Percentiles rank a stretch among this genome's conserved stretches.
These are phyloP conservation scores for Pulveroboletus frians DNA, from an alignment of 768 basidiomycete genomes.

Conservation along the genomic window DNA sequence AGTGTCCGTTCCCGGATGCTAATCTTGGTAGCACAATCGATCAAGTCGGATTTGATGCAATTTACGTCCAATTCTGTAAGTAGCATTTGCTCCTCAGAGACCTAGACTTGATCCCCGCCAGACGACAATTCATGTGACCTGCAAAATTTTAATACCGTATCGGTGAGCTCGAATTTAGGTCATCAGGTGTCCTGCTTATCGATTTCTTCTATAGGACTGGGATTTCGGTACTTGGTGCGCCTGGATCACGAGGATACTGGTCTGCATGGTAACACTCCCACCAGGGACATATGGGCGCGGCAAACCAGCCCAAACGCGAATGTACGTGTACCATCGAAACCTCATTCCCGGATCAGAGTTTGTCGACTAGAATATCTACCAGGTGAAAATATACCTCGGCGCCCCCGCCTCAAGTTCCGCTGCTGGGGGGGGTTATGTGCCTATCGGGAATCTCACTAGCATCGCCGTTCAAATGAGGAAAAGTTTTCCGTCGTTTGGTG, in stretches of 20 bases:
- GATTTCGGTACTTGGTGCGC: constrained; percentile 33
- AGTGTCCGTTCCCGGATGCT: constrained; percentile 67
- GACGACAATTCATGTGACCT: constrained; percentile 43
- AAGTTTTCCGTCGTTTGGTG: constrained; percentile 40
- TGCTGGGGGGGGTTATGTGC: constrained; percentile 38
- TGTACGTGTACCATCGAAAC: constrained; percentile 19
- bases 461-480: constrained; percentile 33
- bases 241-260: background rate
- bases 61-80: constrained; percentile 66
- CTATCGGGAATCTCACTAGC: constrained; percentile 28
- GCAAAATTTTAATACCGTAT: constrained; percentile 47
- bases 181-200: background rate
- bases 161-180: constrained; percentile 35
- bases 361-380: constrained; percentile 2
- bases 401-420: constrained; percentile 39
- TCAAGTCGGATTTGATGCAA: constrained; percentile 59
- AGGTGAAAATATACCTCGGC: constrained; percentile 41
- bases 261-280: constrained; percentile 8
- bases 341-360: background rate
- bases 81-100: background rate
- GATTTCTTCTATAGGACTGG: constrained; percentile 39
- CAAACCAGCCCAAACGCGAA: constrained; percentile 38
- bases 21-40: constrained; percentile 56
- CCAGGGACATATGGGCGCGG: constrained; percentile 44
- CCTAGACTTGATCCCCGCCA: constrained; percentile 7